Base-by-base conservation (phyloP, 495 filamentous ascomycete species). In the Poronia punctata region DNA sequence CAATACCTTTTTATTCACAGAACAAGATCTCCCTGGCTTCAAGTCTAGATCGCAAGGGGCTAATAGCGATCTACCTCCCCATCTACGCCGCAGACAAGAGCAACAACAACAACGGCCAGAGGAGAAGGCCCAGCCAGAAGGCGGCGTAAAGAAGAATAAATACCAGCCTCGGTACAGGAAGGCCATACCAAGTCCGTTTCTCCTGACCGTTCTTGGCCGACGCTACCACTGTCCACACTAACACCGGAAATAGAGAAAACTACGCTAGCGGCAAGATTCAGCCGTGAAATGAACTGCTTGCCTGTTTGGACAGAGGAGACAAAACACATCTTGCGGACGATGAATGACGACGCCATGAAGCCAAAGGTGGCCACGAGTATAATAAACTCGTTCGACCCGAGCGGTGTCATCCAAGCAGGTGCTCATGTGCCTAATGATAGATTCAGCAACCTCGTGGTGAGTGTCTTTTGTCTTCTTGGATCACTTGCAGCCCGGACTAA, bases 1-100 rank as follows among this genome's bases (percentile, higher is more conserved):
- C 54, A 98, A 96, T 54, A 90, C 85, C 6, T 95, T 78, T 54
- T 63, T 96, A 27, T 97, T 97, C 54, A 84, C 82, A 11, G 89
- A 97, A 61, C 88, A 92, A 58, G 84, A 97, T 56, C 72, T 93
- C 16, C 83, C 88, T 2, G 86, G 84, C 19, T 88, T 79, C 53
- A 78, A 79, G 43, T 71, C 72, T 11, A 80, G 74, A 54, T 67
- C 43, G 64, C 57, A 72, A 65, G 52, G 65, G 58, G 48, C 64
- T 59, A 50, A 73, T 67, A 35, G 65, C 41, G 71, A 71, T 40
- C 72, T 74, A 40, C 74, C 71, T 23, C 56, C 63, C 9, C 64
- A 72, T 42, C 60, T 76, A 19, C 53, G 72, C 20, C 60, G 66
- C 22, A 64, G 69, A 45, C 39, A 50, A 29, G 49, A 52, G 40